Conservation (phyloP, 257 asterid genomes). For the Gentiana straminea region DNA sequence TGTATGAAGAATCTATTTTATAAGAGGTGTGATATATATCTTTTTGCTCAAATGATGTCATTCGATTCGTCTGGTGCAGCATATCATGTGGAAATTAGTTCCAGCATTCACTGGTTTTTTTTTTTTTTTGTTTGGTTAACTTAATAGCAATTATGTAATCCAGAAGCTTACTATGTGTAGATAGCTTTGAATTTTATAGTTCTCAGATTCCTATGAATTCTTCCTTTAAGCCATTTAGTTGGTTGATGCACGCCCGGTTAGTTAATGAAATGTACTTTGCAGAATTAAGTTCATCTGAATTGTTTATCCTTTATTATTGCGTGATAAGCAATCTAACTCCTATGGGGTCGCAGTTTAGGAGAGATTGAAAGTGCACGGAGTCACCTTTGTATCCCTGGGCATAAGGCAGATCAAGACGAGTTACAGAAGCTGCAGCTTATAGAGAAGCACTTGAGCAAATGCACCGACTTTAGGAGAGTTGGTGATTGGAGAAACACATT, state of each 20-base stretch:
- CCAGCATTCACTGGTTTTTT: too few relatives aligned
- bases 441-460: conserved; percentile 51
- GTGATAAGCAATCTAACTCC: conserved; percentile 19
- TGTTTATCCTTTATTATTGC: conserved; percentile 13
- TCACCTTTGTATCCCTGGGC: conserved; percentile 31
- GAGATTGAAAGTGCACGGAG: conserved; percentile 39
- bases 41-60: too few relatives aligned
- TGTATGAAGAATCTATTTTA: too few relatives aligned
- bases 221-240: too few relatives aligned
- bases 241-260: too few relatives aligned
- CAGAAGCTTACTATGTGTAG: too few relatives aligned
- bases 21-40: too few relatives aligned
- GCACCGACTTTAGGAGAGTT: conserved; percentile 46
- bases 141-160: too few relatives aligned
- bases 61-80: conserved; percentile 2
- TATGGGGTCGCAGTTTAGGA: conserved; percentile 34
- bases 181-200: too few relatives aligned
- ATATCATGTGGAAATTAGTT: too few relatives aligned
- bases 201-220: too few relatives aligned
- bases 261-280: neutral
- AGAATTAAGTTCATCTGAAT: neutral
- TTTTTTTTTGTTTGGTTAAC: too few relatives aligned
- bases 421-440: conserved; percentile 52
- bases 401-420: conserved; percentile 23
- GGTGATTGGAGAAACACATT: conserved; percentile 53